Evolutionary conservation across 768 basidiomycete species (phyloP), one percentile per base, ranked within the genome.

Genomic region (Tricholoma flavovirens): DNA sequence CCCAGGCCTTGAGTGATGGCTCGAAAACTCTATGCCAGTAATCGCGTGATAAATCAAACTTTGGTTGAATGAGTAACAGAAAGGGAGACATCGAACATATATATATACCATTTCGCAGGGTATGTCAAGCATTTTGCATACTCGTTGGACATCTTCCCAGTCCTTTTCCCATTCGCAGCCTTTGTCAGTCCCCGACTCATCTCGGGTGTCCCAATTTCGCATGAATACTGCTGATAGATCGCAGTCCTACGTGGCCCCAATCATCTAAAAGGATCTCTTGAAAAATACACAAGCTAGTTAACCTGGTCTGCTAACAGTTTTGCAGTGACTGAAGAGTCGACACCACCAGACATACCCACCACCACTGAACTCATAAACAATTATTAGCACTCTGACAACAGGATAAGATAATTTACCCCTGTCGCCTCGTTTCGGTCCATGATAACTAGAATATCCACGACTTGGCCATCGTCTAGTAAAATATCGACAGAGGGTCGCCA

Each of bases 121-220:
- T 35, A 93, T 80, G 55, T 81, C 89, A 21, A 88, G 78, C 62
- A 80, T 74, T 51, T 73, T 79, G 66, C 93, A 93, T 11, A 97
- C 90, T 15, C 75, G 73, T 63, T 86, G 86, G 1, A 97, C 95
- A 67, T 96, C 93, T 58, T 88, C 83, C 89, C 90, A 97, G 64
- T 98, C 95, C 57, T 84, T 87, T 71, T 98, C 88, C 95, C 95
- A 98, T 68, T 94, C 91, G 62, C 95, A 98, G 3, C 90, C 88
- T n/a, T 75, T 77, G 64, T 89, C 89, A 0, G 84, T 80, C 15
- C 82, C 87, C 22, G 77, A 83, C 71, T 94, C 92, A 64, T 93
- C 90, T 38, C 86, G 78, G 2, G 87, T 88, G 62, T 93, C 90
- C 95, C 95, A 98, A 57, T 98, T 98, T 19, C 92, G 82, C 95